Evolutionary conservation across 2,329 filamentous ascomycete species (phyloP), one percentile per base, ranked within the genome.

Genomic region (Chrysosporium keratinophilum): DNA sequence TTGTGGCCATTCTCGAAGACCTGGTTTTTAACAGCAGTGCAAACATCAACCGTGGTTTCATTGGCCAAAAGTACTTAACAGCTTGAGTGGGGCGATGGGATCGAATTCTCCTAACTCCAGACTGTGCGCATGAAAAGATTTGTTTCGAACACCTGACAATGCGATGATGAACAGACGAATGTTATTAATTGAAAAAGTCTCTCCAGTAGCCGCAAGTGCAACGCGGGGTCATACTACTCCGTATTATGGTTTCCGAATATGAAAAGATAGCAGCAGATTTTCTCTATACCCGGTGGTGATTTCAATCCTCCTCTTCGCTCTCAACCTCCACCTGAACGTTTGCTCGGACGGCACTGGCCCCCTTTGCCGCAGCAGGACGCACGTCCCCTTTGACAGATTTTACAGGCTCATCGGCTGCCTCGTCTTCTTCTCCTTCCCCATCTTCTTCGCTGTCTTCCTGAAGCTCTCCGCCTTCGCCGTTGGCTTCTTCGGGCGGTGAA

Each of bases 251-350:
- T 61, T 56, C 59, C 55, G 44, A 44, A 34, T 49, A 50, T 53
- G 44, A 45, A 28, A 45, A 48, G 31, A 44, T 19, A 28, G 23
- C 35, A 45, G 5, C 17, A 51, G 40, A 23, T 15, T 43, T 50
- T 41, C 17, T 50, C 19, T 42, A 50, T 50, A 20, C 40, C 12
- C 9, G 5, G 17, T 44, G 14, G 23, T 17, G 40, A 5, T 42
- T 59, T 56, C 62, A 61, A 37, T 64, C 56, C 42, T 64, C 59
- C 54, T 69, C 64, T 28, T 62, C 64, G 54, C 57, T 63, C 53
- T 66, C 64, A 40, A 65, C 62, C 57, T 72, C 70, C 45, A 65
- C 65, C 67, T 71, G 9, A 57, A 64, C 59, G 65, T 66, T 17
- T 63, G 63, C 23, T 66, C n/a, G 70, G 31, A 63, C 57, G 1